Percentiles rank a stretch among this genome's conserved stretches.
Conservation (phyloP, 257 asterid genomes). For the Avicennia marina region DNA sequence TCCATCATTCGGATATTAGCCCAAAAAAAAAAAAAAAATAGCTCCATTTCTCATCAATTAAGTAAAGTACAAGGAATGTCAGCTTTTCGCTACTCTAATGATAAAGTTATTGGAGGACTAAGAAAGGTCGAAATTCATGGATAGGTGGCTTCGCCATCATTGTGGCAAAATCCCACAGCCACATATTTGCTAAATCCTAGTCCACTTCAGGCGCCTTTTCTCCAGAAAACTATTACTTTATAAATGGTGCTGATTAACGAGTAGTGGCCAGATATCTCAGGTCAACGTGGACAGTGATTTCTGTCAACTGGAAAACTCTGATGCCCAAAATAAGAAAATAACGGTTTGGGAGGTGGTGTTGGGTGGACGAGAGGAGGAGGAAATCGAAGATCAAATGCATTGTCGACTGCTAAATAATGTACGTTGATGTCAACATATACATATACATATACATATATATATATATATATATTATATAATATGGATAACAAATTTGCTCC, state of each 20-base stretch:
- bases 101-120: background rate
- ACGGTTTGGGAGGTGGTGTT: no score
- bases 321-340: constrained; percentile 5
- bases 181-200: background rate
- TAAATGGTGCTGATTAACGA: constrained; percentile 3
- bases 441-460: no score
- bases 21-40: background rate
- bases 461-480: no score
- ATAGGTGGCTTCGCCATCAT: background rate
- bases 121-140: constrained; percentile 13
- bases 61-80: background rate
- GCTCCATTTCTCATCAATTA: background rate
- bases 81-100: background rate
- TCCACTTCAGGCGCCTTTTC: constrained; percentile 14
- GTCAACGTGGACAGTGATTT: constrained; percentile 27
- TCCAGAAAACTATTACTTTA: background rate
- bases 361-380: no score
- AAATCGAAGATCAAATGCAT: no score
- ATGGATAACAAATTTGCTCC: no score
- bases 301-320: constrained; percentile 25
- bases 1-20: background rate
- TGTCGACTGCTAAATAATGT: no score
- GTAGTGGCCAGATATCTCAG: constrained; percentile 22
- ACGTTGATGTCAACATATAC: no score
- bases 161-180: constrained; percentile 2